Conservation (phyloP, 2,329 filamentous ascomycete species). For the Cladosporium phlei region DNA sequence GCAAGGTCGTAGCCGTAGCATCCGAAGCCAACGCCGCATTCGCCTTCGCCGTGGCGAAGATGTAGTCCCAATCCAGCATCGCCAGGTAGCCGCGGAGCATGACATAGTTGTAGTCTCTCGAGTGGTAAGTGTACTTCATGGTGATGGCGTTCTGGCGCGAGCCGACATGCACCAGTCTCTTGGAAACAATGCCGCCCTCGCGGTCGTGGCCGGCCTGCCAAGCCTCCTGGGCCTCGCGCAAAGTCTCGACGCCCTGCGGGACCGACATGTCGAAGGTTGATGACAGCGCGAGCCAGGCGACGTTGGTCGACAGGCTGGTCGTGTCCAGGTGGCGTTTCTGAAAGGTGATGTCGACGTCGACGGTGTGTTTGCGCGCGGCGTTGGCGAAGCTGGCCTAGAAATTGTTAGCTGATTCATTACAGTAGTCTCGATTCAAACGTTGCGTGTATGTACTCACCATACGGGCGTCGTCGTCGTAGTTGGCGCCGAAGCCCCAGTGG, state of each 20-base stretch:
- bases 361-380: not conserved
- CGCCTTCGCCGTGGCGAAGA: not conserved
- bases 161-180: not conserved
- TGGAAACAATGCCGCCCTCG: not conserved
- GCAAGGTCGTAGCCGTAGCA: too few species aligned
- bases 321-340: not conserved
- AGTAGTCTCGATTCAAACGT: too few species aligned
- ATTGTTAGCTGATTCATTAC: too few species aligned
- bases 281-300: not conserved
- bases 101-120: not conserved
- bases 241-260: not conserved
- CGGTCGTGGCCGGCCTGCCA: not conserved
- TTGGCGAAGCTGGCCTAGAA: not conserved
- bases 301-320: not conserved
- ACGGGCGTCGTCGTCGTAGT: not conserved
- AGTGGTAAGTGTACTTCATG: not conserved
- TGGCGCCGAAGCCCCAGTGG: conserved; percentile 1
- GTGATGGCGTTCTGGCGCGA: not conserved
- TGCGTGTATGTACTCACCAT: too few species aligned
- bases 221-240: not conserved
- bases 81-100: not conserved
- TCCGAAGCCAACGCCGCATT: not conserved
- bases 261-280: not conserved
- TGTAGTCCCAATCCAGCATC: not conserved
- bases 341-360: not conserved